Percentiles rank a stretch among this genome's conserved stretches.
These are phyloP conservation scores for Suillus paluster DNA, from an alignment of 768 basidiomycete genomes.

Conservation along the genomic window DNA sequence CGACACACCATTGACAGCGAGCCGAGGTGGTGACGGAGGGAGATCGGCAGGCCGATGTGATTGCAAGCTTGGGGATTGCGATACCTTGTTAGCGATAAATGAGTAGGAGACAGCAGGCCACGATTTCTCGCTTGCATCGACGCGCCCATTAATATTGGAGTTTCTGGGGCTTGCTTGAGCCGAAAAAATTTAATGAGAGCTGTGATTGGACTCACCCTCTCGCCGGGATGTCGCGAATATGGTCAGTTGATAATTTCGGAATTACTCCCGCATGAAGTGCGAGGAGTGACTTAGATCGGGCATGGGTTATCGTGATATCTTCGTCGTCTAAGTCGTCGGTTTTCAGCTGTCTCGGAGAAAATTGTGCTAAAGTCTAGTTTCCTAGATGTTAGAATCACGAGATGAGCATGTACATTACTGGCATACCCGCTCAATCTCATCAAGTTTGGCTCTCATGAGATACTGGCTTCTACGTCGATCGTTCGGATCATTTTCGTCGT, in stretches of 20 bases:
- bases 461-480: slow-evolving; percentile 78
- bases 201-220: slow-evolving; percentile 3
- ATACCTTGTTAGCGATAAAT: slow-evolving; percentile 28
- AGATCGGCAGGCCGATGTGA: slow-evolving; percentile 21
- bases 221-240: not conserved
- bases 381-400: slow-evolving; percentile 22
- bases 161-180: not conserved
- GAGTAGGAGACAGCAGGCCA: slow-evolving; percentile 55
- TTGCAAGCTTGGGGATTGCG: slow-evolving; percentile 13
- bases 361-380: slow-evolving; percentile 62
- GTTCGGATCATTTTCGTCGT: slow-evolving; percentile 71
- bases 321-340: slow-evolving; percentile 26
- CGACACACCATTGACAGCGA: slow-evolving; percentile 72
- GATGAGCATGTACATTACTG: slow-evolving; percentile 19
- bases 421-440: slow-evolving; percentile 74
- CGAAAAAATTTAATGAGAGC: not conserved
- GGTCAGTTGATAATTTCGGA: slow-evolving; percentile 4
- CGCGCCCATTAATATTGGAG: not conserved
- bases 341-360: slow-evolving; percentile 57
- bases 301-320: slow-evolving; percentile 25
- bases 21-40: slow-evolving; percentile 60
- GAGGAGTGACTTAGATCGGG: slow-evolving; percentile 15
- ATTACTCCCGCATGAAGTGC: slow-evolving; percentile 9
- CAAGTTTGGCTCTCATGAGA: slow-evolving; percentile 73
- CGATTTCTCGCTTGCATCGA: slow-evolving; percentile 22